Conservation (phyloP, 345 rosid genomes). For the Leavenworthia alabamica region DNA sequence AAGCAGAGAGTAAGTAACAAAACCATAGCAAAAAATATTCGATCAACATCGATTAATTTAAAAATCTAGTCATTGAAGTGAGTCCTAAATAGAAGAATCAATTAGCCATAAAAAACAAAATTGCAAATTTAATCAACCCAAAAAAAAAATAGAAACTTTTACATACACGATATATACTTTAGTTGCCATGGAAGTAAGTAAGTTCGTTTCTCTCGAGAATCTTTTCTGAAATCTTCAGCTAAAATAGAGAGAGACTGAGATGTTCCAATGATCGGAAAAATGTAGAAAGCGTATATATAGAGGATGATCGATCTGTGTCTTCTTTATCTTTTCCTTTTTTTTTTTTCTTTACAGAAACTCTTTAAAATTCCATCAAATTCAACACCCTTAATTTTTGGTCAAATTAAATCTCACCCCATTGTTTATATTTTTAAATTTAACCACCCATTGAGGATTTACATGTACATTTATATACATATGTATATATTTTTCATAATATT, state of each 20-base stretch:
- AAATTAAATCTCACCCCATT: background rate
- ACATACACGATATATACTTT: constrained; percentile 79
- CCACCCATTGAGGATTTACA: background rate
- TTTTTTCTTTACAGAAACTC: background rate
- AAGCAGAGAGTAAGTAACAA: background rate
- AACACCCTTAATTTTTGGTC: constrained; percentile 12
- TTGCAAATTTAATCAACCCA: too few relatives aligned
- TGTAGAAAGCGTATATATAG: constrained; percentile 42
- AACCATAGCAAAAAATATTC: background rate
- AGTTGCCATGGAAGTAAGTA: constrained; percentile 42
- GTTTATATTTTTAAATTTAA: background rate
- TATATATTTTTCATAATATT: too few relatives aligned
- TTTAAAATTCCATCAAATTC: background rate
- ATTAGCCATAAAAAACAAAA: too few relatives aligned
- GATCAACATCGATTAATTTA: background rate
- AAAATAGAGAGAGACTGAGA: background rate
- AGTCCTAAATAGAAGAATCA: background rate
- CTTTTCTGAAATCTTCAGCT: background rate
- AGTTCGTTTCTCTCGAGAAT: background rate
- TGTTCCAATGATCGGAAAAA: constrained; percentile 27
- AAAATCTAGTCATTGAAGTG: background rate
- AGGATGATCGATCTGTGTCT: constrained; percentile 2
- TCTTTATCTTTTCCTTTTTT: background rate
- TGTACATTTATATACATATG: too few relatives aligned
- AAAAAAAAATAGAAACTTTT: background rate